phyloP scores from a whole-genome alignment of 768 basidiomycete species.

The Macrolepiota fuliginosa region DNA sequence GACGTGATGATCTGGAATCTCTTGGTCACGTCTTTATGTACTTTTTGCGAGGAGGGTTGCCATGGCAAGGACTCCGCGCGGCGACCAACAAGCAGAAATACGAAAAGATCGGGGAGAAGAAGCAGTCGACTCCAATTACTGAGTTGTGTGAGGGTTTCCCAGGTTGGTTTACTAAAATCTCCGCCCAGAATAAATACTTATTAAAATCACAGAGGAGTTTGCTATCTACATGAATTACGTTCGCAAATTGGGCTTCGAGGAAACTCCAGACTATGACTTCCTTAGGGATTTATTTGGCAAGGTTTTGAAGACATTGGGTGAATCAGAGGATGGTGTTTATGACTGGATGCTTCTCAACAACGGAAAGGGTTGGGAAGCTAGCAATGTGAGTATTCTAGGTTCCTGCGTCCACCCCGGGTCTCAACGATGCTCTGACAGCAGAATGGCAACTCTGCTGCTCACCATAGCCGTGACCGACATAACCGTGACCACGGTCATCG shows the following conservation, averaged over 20 bases:
- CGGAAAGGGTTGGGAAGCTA: conserved; percentile 95
- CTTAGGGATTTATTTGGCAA: conserved; percentile 92
- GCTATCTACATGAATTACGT: conserved; percentile 99
- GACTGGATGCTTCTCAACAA: conserved; percentile 96
- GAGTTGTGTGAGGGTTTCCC: conserved; percentile 98
- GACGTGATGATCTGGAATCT: conserved; percentile 95
- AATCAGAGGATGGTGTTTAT: conserved; percentile 88
- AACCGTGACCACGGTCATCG: conserved; percentile 56
- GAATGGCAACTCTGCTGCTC: conserved; percentile 48
- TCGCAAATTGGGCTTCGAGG: conserved; percentile 96
- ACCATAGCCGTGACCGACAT: conserved; percentile 58
- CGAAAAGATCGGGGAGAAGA: conserved; percentile 99
- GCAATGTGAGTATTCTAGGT: conserved; percentile 51
- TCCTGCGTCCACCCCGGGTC: conserved; percentile 27
- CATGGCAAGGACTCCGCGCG: conserved; percentile 97
- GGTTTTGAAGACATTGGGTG: conserved; percentile 83
- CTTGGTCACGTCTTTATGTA: conserved; percentile 99
- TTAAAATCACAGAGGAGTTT: conserved; percentile 75
- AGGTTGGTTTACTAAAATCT: conserved; percentile 45
- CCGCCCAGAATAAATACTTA: conserved; percentile 1
- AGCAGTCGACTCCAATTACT: conserved; percentile 86
- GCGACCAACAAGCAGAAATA: conserved; percentile 99
- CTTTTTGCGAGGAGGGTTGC: conserved; percentile 92
- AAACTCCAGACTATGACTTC: conserved; percentile 97
- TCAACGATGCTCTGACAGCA: conserved; percentile 33